Conservation (phyloP, 495 filamentous ascomycete species). For the Penicillium mononematosum region DNA sequence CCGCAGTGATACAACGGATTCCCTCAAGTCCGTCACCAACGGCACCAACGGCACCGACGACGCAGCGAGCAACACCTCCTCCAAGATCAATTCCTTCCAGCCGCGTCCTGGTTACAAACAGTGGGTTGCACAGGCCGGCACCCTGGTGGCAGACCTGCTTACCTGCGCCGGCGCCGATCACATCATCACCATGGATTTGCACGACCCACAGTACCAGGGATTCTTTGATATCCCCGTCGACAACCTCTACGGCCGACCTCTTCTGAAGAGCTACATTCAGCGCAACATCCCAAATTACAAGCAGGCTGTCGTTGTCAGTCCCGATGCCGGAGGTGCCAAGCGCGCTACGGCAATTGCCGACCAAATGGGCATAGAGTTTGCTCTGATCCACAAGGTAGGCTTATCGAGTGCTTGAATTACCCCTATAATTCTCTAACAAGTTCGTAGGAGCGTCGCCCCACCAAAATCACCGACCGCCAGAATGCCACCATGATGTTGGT, state of each 20-base stretch:
- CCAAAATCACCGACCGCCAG: conserved; percentile 85
- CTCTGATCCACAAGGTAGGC: conserved; percentile 94
- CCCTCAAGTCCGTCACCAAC: conserved; percentile 47
- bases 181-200: conserved; percentile 92
- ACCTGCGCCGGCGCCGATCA: conserved; percentile 97
- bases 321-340: conserved; percentile 95
- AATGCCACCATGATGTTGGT: conserved; percentile 99
- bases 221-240: conserved; percentile 99
- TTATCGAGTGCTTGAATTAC: conserved; percentile 16
- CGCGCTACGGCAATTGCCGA: conserved; percentile 96
- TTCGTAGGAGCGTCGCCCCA: conserved; percentile 88
- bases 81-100: conserved; percentile 60
- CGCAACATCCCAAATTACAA: conserved; percentile 82
- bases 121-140: conserved; percentile 98
- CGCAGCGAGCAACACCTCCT: conserved; percentile 51
- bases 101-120: conserved; percentile 92
- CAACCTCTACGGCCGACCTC: conserved; percentile 85
- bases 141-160: conserved; percentile 88
- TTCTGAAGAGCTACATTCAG: conserved; percentile 87
- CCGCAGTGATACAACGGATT: conserved; percentile 64
- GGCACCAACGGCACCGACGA: conserved; percentile 45
- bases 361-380: conserved; percentile 86
- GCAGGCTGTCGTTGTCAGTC: conserved; percentile 89
- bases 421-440: not conserved
- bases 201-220: conserved; percentile 97